Evolutionary conservation across 169 alveolate genomes (phyloP), one percentile per base, ranked within the genome.

Genomic region (Cryptosporidium viatorum): DNA sequence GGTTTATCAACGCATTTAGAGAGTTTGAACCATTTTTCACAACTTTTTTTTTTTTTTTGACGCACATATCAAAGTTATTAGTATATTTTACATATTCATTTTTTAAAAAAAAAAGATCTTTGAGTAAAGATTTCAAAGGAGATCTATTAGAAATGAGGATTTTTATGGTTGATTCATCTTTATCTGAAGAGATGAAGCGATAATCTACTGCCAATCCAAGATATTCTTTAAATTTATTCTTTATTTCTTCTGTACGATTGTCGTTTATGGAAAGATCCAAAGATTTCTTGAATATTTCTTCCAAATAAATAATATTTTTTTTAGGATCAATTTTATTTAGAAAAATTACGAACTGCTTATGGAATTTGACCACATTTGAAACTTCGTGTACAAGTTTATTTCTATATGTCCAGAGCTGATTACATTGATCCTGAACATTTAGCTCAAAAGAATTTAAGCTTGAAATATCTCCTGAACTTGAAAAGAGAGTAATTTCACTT

Each of bases 361-460:
- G 86, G n/a, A 35, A 18, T 33, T 58, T 73, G 31, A 51, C 70
- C 5, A 73, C 9, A 29, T 37, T 73, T 31, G 70, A 73, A 33
- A 37, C 33, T 73, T 52, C 71, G n/a, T 73, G 69, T 9, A 10
- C 39, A 18, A 73, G 29, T 58, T 73, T 29, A 31, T 59, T 73
- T 31, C 35, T 59, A n/a, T 29, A 62, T 41, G 75, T 60, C 89
- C 89, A 80, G 23, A 80, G 75, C 21, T 65, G 73, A 58, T 80
- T 80, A 41, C 89, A 80, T 21, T 80, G 65, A 12, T 62, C 89
- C 21, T 80, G 80, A 35, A 80, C 5, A 48, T 43, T 67, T 39
- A 80, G 26, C 62, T 80, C 75, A 41, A 62, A 45, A 9, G 43
- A 8, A 33, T 59, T 65, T 0, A 26, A 43, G 14, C 37, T 35